Conservation (phyloP, 495 filamentous ascomycete genomes). For the Neurospora pannonica region DNA sequence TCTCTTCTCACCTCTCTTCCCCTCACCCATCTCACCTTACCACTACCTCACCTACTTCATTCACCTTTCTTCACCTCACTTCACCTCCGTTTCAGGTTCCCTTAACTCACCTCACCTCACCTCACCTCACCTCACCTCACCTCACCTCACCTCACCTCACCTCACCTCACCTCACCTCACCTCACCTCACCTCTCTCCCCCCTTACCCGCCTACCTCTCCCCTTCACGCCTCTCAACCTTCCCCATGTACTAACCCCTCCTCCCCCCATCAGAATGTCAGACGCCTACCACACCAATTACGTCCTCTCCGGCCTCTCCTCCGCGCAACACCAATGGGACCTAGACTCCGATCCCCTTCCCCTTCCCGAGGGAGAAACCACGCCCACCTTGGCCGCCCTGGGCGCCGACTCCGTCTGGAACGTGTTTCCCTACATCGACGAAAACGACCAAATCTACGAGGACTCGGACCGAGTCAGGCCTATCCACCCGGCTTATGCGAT, state of each 20-base stretch:
- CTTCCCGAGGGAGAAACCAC: conserved; percentile 13
- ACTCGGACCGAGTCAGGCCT: conserved; percentile 41
- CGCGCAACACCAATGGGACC: conserved; percentile 66
- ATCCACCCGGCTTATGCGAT: conserved; percentile 84
- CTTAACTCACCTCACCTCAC: background rate
- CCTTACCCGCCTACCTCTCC: background rate
- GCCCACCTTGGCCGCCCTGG: conserved; percentile 6
- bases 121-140: background rate
- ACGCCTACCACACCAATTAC: conserved; percentile 91
- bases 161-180: background rate
- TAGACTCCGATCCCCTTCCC: conserved; percentile 21
- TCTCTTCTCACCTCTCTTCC: background rate
- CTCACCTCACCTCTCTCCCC: conserved; percentile 9
- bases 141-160: conserved; percentile 5
- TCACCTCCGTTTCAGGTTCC: background rate
- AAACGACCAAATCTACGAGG: conserved; percentile 39
- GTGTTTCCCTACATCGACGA: conserved; percentile 39
- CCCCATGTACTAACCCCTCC: background rate
- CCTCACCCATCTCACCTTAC: background rate
- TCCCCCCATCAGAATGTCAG: conserved; percentile 47
- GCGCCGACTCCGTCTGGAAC: conserved; percentile 43
- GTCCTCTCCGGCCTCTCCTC: conserved; percentile 77
- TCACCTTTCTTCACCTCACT: background rate
- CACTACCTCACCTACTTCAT: background rate
- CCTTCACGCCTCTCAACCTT: too few species aligned